These are phyloP conservation scores for Blastobotrys ciferrii DNA, from an alignment of 1,139 yeast genomes.

Conservation along the genomic window DNA sequence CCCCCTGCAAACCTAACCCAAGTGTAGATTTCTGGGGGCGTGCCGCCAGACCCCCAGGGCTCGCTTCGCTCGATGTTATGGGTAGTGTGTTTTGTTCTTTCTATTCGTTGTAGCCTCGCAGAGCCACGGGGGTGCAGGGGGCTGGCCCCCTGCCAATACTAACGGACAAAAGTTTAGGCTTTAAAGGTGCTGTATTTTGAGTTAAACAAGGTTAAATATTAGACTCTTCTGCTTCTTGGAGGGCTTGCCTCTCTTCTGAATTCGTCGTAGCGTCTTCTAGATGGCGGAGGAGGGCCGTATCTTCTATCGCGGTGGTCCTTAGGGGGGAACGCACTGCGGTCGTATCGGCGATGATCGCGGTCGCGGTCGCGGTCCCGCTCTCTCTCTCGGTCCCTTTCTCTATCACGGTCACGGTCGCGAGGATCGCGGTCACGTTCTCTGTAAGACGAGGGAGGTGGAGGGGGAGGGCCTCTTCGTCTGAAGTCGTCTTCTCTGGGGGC, in stretches of 20 bases:
- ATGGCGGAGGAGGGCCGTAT: slow-evolving; percentile 1
- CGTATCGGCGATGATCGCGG: slow-evolving; percentile 14
- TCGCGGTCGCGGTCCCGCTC: slow-evolving; percentile 20
- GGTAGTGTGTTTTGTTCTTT: too few relatives aligned
- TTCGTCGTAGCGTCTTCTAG: background rate
- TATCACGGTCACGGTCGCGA: too few relatives aligned
- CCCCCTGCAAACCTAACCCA: too few relatives aligned
- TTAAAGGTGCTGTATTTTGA: too few relatives aligned
- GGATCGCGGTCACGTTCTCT: slow-evolving; percentile 11
- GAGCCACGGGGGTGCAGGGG: too few relatives aligned
- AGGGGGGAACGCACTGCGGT: background rate
- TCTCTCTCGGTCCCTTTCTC: slow-evolving; percentile 15
- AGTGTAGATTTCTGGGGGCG: too few relatives aligned
- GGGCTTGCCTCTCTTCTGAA: slow-evolving; percentile 5
- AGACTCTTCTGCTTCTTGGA: slow-evolving; percentile 1
- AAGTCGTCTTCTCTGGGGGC: slow-evolving; percentile 17
- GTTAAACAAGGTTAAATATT: too few relatives aligned
- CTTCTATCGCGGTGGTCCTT: background rate
- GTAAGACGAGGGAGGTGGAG: background rate
- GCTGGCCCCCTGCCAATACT: too few relatives aligned
- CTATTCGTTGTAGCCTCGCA: too few relatives aligned
- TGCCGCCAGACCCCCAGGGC: too few relatives aligned
- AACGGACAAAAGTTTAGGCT: too few relatives aligned
- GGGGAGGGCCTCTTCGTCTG: slow-evolving; percentile 11
- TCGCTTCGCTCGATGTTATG: too few relatives aligned